These are phyloP conservation scores for Westerdykella sp. DNA, from an alignment of 2,329 filamentous ascomycete genomes.

Conservation along the genomic window DNA sequence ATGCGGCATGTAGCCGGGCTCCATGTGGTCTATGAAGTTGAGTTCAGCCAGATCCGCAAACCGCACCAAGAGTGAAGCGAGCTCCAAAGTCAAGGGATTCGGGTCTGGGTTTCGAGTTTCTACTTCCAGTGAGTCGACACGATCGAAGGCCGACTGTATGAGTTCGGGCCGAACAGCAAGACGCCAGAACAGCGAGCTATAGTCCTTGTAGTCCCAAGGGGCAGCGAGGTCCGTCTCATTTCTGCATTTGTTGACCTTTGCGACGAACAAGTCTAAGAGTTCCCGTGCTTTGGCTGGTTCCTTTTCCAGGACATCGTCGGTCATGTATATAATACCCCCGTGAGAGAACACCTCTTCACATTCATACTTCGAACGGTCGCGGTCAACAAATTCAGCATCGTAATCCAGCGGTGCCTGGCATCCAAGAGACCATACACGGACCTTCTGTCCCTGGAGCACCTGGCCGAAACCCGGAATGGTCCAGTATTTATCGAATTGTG, in stretches of 20 bases:
- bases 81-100: not conserved
- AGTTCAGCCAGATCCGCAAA: not conserved
- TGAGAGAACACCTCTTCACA: conserved; percentile 34
- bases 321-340: conserved; percentile 39
- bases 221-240: conserved; percentile 10
- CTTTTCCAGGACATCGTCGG: conserved; percentile 40
- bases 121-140: not conserved
- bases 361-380: conserved; percentile 13
- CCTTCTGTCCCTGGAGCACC: conserved; percentile 18
- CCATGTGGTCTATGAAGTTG: not conserved
- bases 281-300: conserved; percentile 32
- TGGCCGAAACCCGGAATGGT: conserved; percentile 29
- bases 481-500: conserved; percentile 27
- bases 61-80: not conserved
- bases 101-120: not conserved
- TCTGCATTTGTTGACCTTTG: conserved; percentile 20
- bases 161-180: conserved; percentile 28
- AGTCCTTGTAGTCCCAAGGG: conserved; percentile 13
- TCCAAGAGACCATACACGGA: conserved; percentile 33
- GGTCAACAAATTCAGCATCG: conserved; percentile 8
- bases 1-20: not conserved
- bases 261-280: conserved; percentile 33
- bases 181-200: conserved; percentile 26
- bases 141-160: not conserved
- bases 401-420: conserved; percentile 14